phyloP scores from a whole-genome alignment of 106 monocot genomes.

The Iris macrosiphon region DNA sequence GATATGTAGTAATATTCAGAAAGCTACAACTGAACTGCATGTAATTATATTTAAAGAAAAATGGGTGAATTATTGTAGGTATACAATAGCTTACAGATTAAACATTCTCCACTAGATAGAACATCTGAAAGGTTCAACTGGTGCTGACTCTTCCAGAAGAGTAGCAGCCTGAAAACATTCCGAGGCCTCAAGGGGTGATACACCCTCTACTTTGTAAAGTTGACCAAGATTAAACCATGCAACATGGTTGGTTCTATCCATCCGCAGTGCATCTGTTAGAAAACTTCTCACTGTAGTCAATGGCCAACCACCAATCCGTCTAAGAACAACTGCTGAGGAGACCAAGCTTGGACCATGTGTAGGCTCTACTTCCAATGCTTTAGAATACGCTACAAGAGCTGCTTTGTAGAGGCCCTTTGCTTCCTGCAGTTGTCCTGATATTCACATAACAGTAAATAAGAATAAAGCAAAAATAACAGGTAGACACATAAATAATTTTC shows the following conservation, averaged over 20 bases:
- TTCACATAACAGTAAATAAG: no score
- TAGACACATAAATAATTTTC: no score
- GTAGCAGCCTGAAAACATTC: conserved; percentile 91
- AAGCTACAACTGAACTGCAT: not conserved
- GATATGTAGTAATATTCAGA: no score
- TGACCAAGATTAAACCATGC: conserved; percentile 85
- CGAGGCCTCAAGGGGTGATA: conserved; percentile 46
- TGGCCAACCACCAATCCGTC: conserved; percentile 38
- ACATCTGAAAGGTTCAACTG: conserved; percentile 84
- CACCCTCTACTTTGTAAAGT: conserved; percentile 44
- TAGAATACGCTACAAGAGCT: conserved; percentile 62
- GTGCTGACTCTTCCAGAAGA: conserved; percentile 83
- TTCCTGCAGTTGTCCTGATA: conserved; percentile 67
- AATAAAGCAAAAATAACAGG: not conserved
- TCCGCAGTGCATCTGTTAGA: conserved; percentile 68
- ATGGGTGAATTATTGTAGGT: conserved; percentile 2
- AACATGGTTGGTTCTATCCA: conserved; percentile 66
- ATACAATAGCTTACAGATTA: conserved; percentile 35
- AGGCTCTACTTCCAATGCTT: conserved; percentile 60
- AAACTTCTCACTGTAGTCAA: conserved; percentile 46
- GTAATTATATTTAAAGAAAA: not conserved
- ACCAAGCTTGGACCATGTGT: conserved; percentile 82
- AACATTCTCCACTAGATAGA: conserved; percentile 3
- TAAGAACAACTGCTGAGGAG: conserved; percentile 55
- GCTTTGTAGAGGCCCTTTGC: conserved; percentile 51